Conservation (phyloP, 129 eudicot species). For the Smallanthus sonchifolius region DNA sequence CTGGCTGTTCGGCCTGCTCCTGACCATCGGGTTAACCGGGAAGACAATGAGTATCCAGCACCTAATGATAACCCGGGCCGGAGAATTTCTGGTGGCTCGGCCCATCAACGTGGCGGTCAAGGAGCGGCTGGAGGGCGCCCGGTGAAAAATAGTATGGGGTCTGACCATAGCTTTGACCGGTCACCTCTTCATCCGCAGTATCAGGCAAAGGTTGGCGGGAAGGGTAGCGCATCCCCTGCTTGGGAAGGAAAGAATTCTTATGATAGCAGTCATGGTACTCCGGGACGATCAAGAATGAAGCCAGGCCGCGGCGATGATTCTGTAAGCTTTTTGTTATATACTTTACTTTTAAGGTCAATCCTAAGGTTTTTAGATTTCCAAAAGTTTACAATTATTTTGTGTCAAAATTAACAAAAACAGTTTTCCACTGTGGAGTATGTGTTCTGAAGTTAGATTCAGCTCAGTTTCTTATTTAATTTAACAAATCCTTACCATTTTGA, state of each 20-base stretch:
- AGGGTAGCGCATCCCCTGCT: slow-evolving; percentile 56
- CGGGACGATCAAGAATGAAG: slow-evolving; percentile 55
- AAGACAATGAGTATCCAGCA: slow-evolving; percentile 49
- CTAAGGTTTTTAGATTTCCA: neutral
- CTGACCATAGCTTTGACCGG: slow-evolving; percentile 64
- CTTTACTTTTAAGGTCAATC: slow-evolving; percentile 8
- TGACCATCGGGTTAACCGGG: slow-evolving; percentile 40
- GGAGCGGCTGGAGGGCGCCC: slow-evolving; percentile 50
- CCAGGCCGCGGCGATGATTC: slow-evolving; percentile 53
- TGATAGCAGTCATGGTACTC: slow-evolving; percentile 74
- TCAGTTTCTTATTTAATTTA: neutral
- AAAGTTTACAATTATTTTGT: neutral
- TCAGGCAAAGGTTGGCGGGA: slow-evolving; percentile 44
- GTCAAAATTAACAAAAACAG: neutral
- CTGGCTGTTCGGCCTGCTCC: slow-evolving; percentile 35
- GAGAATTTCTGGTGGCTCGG: slow-evolving; percentile 34
- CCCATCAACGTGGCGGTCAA: slow-evolving; percentile 52
- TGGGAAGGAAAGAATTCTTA: slow-evolving; percentile 49
- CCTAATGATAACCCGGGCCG: slow-evolving; percentile 34
- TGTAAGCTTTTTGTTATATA: slow-evolving; percentile 42
- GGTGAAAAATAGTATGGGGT: slow-evolving; percentile 47
- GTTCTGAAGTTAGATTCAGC: neutral
- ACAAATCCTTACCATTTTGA: neutral
- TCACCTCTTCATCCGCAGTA: slow-evolving; percentile 79
- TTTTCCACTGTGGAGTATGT: neutral